Evolutionary conservation across 2,329 filamentous ascomycete species (phyloP).

Genomic region (Zopfia rhizophila): DNA sequence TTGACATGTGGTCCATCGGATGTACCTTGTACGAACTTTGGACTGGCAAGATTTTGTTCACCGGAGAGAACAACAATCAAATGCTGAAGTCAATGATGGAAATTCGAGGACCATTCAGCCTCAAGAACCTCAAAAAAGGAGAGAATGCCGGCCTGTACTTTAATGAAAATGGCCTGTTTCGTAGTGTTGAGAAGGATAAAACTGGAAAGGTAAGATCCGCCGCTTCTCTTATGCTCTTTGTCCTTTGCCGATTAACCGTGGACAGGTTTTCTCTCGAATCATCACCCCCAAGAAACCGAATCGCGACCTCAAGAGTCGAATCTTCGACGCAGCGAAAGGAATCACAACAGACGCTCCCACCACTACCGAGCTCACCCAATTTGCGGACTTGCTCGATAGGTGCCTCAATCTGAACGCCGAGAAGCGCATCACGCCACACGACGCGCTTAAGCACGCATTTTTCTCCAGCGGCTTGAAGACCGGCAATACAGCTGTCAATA

Average conservation of each 20-base stretch:
- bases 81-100: slow-evolving; percentile 98
- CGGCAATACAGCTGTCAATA: too few species aligned
- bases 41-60: slow-evolving; percentile 97
- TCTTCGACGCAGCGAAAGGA: slow-evolving; percentile 76
- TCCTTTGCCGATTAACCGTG: slow-evolving; percentile 5
- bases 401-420: slow-evolving; percentile 92
- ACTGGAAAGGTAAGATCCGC: slow-evolving; percentile 39
- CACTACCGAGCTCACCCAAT: slow-evolving; percentile 80
- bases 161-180: slow-evolving; percentile 84
- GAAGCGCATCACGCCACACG: slow-evolving; percentile 85
- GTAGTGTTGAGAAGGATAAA: slow-evolving; percentile 79
- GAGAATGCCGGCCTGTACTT: slow-evolving; percentile 82
- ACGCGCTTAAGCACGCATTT: slow-evolving; percentile 91
- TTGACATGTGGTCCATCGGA: slow-evolving; percentile 98
- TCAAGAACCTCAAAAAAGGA: slow-evolving; percentile 87
- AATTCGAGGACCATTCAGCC: slow-evolving; percentile 88
- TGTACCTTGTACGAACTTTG: slow-evolving; percentile 98
- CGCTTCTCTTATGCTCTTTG: slow-evolving; percentile 19
- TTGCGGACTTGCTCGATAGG: slow-evolving; percentile 87
- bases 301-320: slow-evolving; percentile 78
- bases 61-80: slow-evolving; percentile 95
- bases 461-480: slow-evolving; percentile 62
- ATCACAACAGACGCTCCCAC: slow-evolving; percentile 74
- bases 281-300: slow-evolving; percentile 73
- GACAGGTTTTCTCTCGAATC: slow-evolving; percentile 72